phyloP scores from a whole-genome alignment of 768 basidiomycete species.

The Auricularia sp. region DNA sequence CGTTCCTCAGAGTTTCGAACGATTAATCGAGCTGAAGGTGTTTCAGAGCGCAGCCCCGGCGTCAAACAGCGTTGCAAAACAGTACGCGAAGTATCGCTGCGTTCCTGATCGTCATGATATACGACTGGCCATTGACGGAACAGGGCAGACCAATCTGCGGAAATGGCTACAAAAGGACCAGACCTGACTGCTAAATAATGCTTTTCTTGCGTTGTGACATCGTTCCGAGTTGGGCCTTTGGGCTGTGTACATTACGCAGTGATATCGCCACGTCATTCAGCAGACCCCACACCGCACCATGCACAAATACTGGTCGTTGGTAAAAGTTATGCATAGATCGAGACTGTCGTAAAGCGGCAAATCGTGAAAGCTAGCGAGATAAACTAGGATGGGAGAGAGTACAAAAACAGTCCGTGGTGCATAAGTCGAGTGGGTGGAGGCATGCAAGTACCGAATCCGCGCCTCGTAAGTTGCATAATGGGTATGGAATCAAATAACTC shows the following conservation, averaged over 20 bases:
- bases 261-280: too few species aligned
- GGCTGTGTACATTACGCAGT: not conserved
- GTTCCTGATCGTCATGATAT: conserved; percentile 54
- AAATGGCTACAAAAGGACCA: conserved; percentile 59
- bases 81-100: conserved; percentile 71
- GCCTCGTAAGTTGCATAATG: not conserved
- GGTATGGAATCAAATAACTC: not conserved
- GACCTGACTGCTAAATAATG: not conserved
- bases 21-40: conserved; percentile 44
- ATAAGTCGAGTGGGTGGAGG: not conserved
- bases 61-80: conserved; percentile 43
- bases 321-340: not conserved
- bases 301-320: not conserved
- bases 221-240: not conserved
- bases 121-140: conserved; percentile 53
- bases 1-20: conserved; percentile 60
- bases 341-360: not conserved
- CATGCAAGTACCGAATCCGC: not conserved
- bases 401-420: not conserved
- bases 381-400: not conserved
- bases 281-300: too few species aligned
- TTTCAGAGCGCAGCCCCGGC: conserved; percentile 45
- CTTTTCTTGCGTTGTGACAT: not conserved
- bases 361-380: not conserved
- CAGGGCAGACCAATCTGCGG: conserved; percentile 59